Percentiles rank a stretch among this genome's conserved stretches.
These are phyloP conservation scores for Perkinsus marinus DNA, from an alignment of 169 alveolate genomes.

Conservation along the genomic window DNA sequence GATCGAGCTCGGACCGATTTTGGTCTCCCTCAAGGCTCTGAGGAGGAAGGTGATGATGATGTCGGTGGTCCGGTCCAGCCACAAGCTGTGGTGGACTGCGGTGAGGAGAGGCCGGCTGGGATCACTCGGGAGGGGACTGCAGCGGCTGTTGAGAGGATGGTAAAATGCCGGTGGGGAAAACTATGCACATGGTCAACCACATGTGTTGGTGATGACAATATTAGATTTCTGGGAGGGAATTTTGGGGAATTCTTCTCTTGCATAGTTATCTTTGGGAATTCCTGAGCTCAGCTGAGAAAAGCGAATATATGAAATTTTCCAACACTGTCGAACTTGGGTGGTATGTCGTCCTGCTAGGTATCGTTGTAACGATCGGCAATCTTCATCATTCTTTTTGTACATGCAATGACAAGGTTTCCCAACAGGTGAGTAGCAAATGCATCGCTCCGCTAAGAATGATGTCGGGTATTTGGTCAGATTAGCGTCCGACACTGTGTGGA, in stretches of 20 bases:
- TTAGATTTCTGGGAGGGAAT: too few species aligned
- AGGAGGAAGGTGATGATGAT: background rate
- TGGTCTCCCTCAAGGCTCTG: background rate
- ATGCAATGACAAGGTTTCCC: background rate
- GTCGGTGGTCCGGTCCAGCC: background rate
- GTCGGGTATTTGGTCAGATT: background rate
- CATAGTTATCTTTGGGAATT: too few species aligned
- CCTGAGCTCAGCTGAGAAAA: too few species aligned
- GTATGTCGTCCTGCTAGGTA: background rate
- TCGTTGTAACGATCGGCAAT: background rate
- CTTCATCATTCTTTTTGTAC: background rate
- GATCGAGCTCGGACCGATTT: background rate
- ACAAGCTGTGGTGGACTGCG: background rate
- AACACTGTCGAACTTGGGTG: background rate
- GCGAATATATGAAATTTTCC: too few species aligned
- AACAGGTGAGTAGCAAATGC: background rate
- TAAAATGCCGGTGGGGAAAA: background rate
- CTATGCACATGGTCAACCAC: too few species aligned
- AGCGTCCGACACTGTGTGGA: too few species aligned
- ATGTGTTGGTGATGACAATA: too few species aligned
- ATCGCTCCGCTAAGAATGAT: background rate
- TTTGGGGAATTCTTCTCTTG: too few species aligned
- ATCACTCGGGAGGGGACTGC: background rate
- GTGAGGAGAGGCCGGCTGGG: background rate
- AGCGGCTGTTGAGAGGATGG: background rate